These are phyloP conservation scores for Gymnopilus junonius DNA, from an alignment of 768 basidiomycete genomes.

Conservation along the genomic window DNA sequence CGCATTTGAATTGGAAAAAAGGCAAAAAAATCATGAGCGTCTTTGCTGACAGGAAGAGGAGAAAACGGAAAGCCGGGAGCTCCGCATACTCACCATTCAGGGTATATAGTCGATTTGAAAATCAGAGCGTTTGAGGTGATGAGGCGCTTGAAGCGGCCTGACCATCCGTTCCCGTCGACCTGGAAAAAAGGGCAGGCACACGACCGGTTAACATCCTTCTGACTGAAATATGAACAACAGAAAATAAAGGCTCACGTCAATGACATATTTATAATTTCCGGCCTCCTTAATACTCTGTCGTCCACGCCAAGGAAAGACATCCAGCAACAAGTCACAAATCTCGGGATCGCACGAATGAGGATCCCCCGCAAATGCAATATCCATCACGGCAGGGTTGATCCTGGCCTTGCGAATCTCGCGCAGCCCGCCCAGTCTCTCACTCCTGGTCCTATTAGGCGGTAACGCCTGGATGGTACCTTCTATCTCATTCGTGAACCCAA, in stretches of 20 bases:
- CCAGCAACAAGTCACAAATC: constrained; percentile 47
- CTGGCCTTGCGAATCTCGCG: constrained; percentile 37
- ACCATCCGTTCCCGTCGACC: constrained; percentile 73
- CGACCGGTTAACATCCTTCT: not conserved
- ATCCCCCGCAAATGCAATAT: constrained; percentile 58
- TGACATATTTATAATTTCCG: constrained; percentile 62
- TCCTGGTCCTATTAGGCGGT: constrained; percentile 28
- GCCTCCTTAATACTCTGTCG: constrained; percentile 50
- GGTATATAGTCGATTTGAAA: constrained; percentile 74
- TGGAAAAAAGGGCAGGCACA: constrained; percentile 20
- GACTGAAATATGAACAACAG: not conserved
- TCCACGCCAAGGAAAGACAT: constrained; percentile 54
- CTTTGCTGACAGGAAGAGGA: not conserved
- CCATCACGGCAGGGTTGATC: constrained; percentile 60
- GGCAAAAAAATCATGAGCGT: not conserved
- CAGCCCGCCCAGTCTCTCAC: constrained; percentile 38
- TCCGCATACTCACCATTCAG: constrained; percentile 62
- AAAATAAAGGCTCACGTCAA: constrained; percentile 48
- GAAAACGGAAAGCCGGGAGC: not conserved
- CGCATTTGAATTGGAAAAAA: not conserved
- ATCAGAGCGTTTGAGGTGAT: constrained; percentile 65
- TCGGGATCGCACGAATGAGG: constrained; percentile 44
- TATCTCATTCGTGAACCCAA: constrained; percentile 45
- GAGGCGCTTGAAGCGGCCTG: constrained; percentile 68
- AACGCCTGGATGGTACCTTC: constrained; percentile 45